Conservation (phyloP, 1,284 basidiomycete genomes). For the Porogramme epimiltina region DNA sequence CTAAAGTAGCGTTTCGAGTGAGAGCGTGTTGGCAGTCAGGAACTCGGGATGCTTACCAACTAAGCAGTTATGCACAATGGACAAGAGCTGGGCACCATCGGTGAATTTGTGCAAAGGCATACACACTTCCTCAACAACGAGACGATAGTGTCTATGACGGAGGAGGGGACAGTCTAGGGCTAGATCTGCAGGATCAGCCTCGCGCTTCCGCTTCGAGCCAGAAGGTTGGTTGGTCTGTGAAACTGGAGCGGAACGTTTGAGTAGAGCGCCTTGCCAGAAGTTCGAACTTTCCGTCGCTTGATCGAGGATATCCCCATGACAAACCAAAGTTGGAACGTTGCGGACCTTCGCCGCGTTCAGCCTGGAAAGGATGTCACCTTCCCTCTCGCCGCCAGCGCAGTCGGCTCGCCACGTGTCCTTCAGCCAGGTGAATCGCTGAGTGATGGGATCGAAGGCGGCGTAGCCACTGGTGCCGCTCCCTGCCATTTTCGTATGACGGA, state of each 20-base stretch:
- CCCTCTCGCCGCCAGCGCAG: conserved; percentile 6
- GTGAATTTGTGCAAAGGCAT: conserved; percentile 4
- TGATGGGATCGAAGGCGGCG: conserved; percentile 7
- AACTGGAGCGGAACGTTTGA: no score
- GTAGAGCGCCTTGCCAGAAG: neutral
- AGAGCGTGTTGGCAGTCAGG: neutral
- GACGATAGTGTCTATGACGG: conserved; percentile 9
- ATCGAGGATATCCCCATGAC: conserved; percentile 13
- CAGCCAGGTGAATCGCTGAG: conserved; percentile 9
- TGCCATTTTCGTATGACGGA: neutral
- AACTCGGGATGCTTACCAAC: neutral
- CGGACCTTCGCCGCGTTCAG: conserved; percentile 4
- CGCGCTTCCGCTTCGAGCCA: no score
- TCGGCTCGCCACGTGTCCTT: conserved; percentile 18
- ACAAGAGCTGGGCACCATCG: neutral
- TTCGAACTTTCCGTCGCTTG: conserved; percentile 5
- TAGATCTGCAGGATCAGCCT: neutral
- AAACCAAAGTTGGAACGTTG: conserved; percentile 13
- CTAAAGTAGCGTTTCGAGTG: neutral
- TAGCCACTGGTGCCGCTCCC: conserved; percentile 14
- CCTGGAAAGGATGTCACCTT: conserved; percentile 4
- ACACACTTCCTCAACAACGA: conserved; percentile 9
- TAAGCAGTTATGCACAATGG: neutral
- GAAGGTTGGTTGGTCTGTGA: no score
- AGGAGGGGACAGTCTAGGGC: conserved; percentile 1